phyloP scores from a whole-genome alignment of 495 filamentous ascomycete species.

The Aspergillus indologenus region DNA sequence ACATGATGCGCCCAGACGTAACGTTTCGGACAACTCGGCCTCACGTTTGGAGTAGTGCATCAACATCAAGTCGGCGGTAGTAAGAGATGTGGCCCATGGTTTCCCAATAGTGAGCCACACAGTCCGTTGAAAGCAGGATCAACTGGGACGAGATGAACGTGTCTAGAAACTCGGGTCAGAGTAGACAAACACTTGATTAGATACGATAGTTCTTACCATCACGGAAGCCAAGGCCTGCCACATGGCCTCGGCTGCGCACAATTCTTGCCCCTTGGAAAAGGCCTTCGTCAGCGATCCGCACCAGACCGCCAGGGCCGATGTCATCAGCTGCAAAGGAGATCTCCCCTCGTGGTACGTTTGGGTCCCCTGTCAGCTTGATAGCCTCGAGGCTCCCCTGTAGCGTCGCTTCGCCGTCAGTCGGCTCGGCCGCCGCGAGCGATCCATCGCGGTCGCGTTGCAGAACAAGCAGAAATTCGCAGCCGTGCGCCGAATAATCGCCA shows the following conservation, averaged over 20 bases:
- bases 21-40: background rate
- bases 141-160: slow-evolving; percentile 70
- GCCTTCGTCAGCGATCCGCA: slow-evolving; percentile 60
- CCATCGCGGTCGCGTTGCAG: slow-evolving; percentile 57
- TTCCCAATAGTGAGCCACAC: slow-evolving; percentile 81
- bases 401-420: slow-evolving; percentile 11
- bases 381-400: slow-evolving; percentile 64
- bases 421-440: slow-evolving; percentile 5
- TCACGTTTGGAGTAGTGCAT: slow-evolving; percentile 65
- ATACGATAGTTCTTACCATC: slow-evolving; percentile 55
- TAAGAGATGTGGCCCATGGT: slow-evolving; percentile 75
- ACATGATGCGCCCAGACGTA: slow-evolving; percentile 13
- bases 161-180: slow-evolving; percentile 45
- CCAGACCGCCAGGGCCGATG: slow-evolving; percentile 59
- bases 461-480: slow-evolving; percentile 83
- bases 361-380: slow-evolving; percentile 88
- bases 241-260: slow-evolving; percentile 73
- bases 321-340: slow-evolving; percentile 76
- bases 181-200: background rate
- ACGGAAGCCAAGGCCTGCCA: slow-evolving; percentile 66
- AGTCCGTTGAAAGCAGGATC: slow-evolving; percentile 72
- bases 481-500: slow-evolving; percentile 83
- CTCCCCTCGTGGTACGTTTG: slow-evolving; percentile 83
- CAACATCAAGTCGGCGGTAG: slow-evolving; percentile 75
- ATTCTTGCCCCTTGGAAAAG: slow-evolving; percentile 71